These are phyloP conservation scores for Aspergillus fructus DNA, from an alignment of 2,329 filamentous ascomycete genomes.

Conservation along the genomic window DNA sequence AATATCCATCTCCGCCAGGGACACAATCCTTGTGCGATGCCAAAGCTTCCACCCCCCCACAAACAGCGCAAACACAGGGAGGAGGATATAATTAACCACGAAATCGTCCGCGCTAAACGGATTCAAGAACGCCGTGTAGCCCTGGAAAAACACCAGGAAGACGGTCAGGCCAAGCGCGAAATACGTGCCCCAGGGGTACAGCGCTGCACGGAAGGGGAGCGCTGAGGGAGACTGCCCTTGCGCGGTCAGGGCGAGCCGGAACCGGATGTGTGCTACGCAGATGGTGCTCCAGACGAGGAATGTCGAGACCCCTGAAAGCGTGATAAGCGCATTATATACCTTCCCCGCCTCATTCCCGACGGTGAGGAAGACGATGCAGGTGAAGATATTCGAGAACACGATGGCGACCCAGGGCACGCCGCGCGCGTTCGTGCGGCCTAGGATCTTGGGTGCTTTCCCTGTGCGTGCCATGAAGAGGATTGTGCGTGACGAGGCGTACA, in stretches of 20 bases:
- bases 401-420: conserved; percentile 63
- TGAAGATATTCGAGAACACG: conserved; percentile 68
- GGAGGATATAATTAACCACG: conserved; percentile 56
- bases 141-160: conserved; percentile 53
- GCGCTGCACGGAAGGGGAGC: conserved; percentile 50
- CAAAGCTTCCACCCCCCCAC: conserved; percentile 49
- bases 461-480: conserved; percentile 74
- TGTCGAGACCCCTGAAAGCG: conserved; percentile 34
- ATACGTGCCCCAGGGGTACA: conserved; percentile 55
- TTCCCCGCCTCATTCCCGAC: conserved; percentile 31
- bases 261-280: conserved; percentile 43
- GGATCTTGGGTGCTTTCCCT: conserved; percentile 67
- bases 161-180: conserved; percentile 48
- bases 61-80: conserved; percentile 51
- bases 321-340: conserved; percentile 33
- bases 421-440: conserved; percentile 65
- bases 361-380: conserved; percentile 41
- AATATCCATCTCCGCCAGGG: conserved; percentile 39
- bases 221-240: conserved; percentile 39
- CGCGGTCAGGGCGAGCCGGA: conserved; percentile 37
- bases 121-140: conserved; percentile 53
- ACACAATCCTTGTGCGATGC: conserved; percentile 37
- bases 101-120: conserved; percentile 53
- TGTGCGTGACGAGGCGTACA: conserved; percentile 75
- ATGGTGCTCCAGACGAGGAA: conserved; percentile 45